Percentiles rank a stretch among this genome's conserved stretches.
These are phyloP conservation scores for Aspergillus transmontanensis DNA, from an alignment of 2,329 filamentous ascomycete species.

Conservation along the genomic window DNA sequence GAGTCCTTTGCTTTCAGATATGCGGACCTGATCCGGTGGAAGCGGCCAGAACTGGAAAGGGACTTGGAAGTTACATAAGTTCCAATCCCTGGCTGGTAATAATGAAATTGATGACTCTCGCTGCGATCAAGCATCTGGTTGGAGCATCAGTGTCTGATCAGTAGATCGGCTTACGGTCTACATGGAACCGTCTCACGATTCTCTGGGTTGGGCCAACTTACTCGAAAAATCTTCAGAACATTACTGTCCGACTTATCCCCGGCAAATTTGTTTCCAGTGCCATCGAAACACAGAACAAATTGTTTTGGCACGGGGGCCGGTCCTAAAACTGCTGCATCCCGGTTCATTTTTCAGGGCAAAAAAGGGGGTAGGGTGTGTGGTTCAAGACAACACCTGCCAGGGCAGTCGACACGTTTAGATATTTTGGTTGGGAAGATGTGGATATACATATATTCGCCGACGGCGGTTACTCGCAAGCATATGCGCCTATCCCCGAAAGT, in stretches of 20 bases:
- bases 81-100: conserved; percentile 49
- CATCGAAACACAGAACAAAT: conserved; percentile 48
- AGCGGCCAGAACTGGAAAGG: conserved; percentile 31
- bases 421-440: conserved; percentile 3
- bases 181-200: conserved; percentile 4
- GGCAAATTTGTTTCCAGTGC: conserved; percentile 48
- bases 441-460: conserved; percentile 7
- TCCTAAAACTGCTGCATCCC: conserved; percentile 13
- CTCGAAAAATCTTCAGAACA: conserved; percentile 50
- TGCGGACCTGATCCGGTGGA: conserved; percentile 57
- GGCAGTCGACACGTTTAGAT: conserved; percentile 5
- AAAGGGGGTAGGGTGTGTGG: background rate
- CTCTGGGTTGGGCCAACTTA: conserved; percentile 24
- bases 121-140: conserved; percentile 45
- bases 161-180: background rate
- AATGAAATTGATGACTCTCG: conserved; percentile 43
- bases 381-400: conserved; percentile 1
- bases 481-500: conserved; percentile 9
- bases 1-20: conserved; percentile 60
- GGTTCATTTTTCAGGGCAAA: background rate
- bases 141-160: background rate
- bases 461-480: conserved; percentile 5
- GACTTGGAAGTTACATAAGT: conserved; percentile 46
- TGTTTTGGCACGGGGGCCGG: conserved; percentile 31
- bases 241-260: conserved; percentile 50